phyloP scores from a whole-genome alignment of 495 filamentous ascomycete genomes.

The Penicillium arizonense region DNA sequence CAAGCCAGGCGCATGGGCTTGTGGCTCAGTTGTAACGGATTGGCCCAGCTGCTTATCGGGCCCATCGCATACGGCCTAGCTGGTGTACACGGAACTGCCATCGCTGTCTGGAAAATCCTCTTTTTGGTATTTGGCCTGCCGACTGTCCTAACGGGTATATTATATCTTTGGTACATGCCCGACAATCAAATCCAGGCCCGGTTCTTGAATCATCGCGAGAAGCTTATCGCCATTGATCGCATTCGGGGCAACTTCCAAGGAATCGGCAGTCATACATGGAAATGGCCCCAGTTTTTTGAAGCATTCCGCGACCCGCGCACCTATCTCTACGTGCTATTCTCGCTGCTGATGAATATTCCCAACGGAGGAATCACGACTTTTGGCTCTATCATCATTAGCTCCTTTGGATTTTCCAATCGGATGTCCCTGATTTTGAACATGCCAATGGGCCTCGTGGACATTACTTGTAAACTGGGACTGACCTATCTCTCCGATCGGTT shows the following conservation, averaged over 20 bases:
- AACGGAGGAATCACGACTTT: slow-evolving; percentile 33
- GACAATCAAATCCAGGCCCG: slow-evolving; percentile 41
- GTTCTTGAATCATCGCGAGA: slow-evolving; percentile 35
- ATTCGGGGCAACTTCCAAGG: slow-evolving; percentile 50
- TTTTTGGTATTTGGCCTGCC: slow-evolving; percentile 31
- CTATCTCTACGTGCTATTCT: not conserved
- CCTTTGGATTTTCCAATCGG: slow-evolving; percentile 19
- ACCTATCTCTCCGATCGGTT: slow-evolving; percentile 19
- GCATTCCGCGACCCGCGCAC: slow-evolving; percentile 25
- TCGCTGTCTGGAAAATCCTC: slow-evolving; percentile 30
- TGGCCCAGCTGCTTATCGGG: slow-evolving; percentile 44
- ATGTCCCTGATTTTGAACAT: slow-evolving; percentile 21
- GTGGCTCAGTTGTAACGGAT: slow-evolving; percentile 51
- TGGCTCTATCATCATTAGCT: slow-evolving; percentile 23
- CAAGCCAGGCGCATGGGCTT: slow-evolving; percentile 44
- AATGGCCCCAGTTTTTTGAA: slow-evolving; percentile 45
- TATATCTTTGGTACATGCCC: slow-evolving; percentile 40
- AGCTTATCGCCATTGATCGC: slow-evolving; percentile 46
- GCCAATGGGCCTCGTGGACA: slow-evolving; percentile 24
- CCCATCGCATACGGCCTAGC: slow-evolving; percentile 38
- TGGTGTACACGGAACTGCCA: slow-evolving; percentile 13
- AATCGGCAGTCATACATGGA: slow-evolving; percentile 50
- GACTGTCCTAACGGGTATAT: slow-evolving; percentile 27
- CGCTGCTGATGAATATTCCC: slow-evolving; percentile 14
- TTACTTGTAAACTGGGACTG: slow-evolving; percentile 16